These are phyloP conservation scores for Lophium mytilinum DNA, from an alignment of 495 filamentous ascomycete genomes.

Conservation along the genomic window DNA sequence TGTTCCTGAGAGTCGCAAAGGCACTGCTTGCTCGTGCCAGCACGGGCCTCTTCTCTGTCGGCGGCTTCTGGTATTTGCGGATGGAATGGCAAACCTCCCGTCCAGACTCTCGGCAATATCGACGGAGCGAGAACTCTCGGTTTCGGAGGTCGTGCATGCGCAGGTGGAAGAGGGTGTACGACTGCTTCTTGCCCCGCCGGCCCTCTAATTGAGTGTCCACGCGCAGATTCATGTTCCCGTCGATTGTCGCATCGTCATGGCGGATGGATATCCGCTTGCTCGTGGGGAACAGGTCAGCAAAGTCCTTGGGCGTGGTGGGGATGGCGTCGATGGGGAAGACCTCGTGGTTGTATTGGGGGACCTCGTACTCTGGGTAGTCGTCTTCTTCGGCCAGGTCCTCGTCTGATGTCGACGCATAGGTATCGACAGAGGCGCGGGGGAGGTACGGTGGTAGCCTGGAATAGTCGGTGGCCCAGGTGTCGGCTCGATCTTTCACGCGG, in stretches of 20 bases:
- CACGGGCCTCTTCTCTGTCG: slow-evolving; percentile 42
- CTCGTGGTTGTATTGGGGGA: slow-evolving; percentile 49
- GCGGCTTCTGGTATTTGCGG: slow-evolving; percentile 55
- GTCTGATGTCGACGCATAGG: slow-evolving; percentile 70
- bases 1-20: slow-evolving; percentile 56
- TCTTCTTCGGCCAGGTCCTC: slow-evolving; percentile 53
- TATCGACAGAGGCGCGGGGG: slow-evolving; percentile 62
- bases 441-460: slow-evolving; percentile 30
- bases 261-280: slow-evolving; percentile 69
- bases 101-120: slow-evolving; percentile 88
- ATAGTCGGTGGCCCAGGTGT: slow-evolving; percentile 30
- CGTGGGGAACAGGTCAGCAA: slow-evolving; percentile 82
- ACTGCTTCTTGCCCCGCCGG: slow-evolving; percentile 48
- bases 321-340: slow-evolving; percentile 54
- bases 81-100: slow-evolving; percentile 86
- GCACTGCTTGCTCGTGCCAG: slow-evolving; percentile 56
- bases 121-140: slow-evolving; percentile 81
- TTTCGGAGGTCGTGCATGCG: slow-evolving; percentile 88
- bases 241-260: slow-evolving; percentile 83
- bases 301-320: slow-evolving; percentile 72
- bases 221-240: slow-evolving; percentile 96
- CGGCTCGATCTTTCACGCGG: slow-evolving; percentile 34
- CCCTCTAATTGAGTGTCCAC: slow-evolving; percentile 67
- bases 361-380: slow-evolving; percentile 34
- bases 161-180: slow-evolving; percentile 84